These are phyloP conservation scores for Verticillium tricorpus DNA, from an alignment of 2,329 filamentous ascomycete genomes.

Conservation along the genomic window DNA sequence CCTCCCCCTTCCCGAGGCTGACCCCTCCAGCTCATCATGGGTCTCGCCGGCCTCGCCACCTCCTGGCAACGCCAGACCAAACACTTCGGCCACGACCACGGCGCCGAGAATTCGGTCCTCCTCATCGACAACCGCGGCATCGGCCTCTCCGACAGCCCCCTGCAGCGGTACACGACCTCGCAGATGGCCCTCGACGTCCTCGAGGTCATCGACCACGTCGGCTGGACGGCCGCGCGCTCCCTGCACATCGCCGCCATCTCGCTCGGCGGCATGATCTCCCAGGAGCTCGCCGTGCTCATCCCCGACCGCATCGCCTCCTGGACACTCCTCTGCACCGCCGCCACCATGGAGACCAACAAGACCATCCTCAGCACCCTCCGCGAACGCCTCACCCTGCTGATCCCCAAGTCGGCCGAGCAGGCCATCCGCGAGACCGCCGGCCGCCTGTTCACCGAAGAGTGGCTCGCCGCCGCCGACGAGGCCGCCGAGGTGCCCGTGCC, in stretches of 20 bases:
- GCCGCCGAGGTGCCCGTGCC: constrained; percentile 41
- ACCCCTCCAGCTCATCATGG: constrained; percentile 66
- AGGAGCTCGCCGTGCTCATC: constrained; percentile 63
- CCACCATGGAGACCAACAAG: constrained; percentile 55
- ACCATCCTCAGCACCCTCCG: constrained; percentile 62
- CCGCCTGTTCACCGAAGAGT: constrained; percentile 62
- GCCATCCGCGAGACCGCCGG: constrained; percentile 60
- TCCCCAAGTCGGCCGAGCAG: constrained; percentile 67
- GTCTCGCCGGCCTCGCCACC: constrained; percentile 62
- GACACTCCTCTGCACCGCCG: constrained; percentile 57
- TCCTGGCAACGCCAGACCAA: constrained; percentile 82
- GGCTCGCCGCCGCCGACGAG: constrained; percentile 58
- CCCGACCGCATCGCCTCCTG: constrained; percentile 52
- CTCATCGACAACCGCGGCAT: constrained; percentile 83
- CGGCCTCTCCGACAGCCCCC: constrained; percentile 72
- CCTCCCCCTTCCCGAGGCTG: neutral
- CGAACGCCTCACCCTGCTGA: constrained; percentile 49
- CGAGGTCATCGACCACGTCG: constrained; percentile 65
- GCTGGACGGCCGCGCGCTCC: constrained; percentile 53
- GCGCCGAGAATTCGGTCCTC: constrained; percentile 65
- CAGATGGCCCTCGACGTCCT: constrained; percentile 79
- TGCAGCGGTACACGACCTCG: constrained; percentile 72
- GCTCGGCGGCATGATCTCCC: constrained; percentile 89
- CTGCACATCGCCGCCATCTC: constrained; percentile 72
- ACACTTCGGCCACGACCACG: constrained; percentile 71